phyloP scores from a whole-genome alignment of 768 basidiomycete species.

The Tephrocybe sp. region DNA sequence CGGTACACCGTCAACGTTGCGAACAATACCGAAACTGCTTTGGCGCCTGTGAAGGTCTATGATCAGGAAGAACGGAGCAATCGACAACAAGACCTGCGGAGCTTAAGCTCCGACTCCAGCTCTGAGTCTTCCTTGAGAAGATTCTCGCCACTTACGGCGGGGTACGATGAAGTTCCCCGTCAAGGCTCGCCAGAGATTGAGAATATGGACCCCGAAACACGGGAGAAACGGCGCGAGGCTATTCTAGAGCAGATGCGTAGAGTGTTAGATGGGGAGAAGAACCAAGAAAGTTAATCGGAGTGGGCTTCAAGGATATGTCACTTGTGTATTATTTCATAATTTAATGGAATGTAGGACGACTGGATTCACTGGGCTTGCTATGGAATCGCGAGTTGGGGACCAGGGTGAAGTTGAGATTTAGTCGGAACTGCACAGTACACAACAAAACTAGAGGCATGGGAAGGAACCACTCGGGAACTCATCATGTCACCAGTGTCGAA shows the following conservation, averaged over 20 bases:
- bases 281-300: not conserved
- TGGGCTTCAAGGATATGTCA: too few species aligned
- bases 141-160: not conserved
- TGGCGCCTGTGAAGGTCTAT: not conserved
- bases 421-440: too few species aligned
- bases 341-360: too few species aligned
- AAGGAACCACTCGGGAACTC: too few species aligned
- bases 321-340: too few species aligned
- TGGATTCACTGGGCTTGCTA: too few species aligned
- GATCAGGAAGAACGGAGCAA: not conserved
- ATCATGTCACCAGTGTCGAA: too few species aligned
- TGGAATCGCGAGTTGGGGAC: too few species aligned
- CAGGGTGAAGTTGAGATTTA: too few species aligned
- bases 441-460: too few species aligned
- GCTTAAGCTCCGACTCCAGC: not conserved
- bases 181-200: not conserved
- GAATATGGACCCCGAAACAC: constrained; percentile 3
- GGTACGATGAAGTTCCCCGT: not conserved
- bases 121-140: not conserved
- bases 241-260: constrained; percentile 9
- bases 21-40: not conserved
- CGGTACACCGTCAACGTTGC: too few species aligned
- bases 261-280: constrained; percentile 9
- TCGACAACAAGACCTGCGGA: not conserved
- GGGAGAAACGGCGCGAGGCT: constrained; percentile 7